These are phyloP conservation scores for Tolypocladium tropicale DNA, from an alignment of 2,329 filamentous ascomycete genomes.

Conservation along the genomic window DNA sequence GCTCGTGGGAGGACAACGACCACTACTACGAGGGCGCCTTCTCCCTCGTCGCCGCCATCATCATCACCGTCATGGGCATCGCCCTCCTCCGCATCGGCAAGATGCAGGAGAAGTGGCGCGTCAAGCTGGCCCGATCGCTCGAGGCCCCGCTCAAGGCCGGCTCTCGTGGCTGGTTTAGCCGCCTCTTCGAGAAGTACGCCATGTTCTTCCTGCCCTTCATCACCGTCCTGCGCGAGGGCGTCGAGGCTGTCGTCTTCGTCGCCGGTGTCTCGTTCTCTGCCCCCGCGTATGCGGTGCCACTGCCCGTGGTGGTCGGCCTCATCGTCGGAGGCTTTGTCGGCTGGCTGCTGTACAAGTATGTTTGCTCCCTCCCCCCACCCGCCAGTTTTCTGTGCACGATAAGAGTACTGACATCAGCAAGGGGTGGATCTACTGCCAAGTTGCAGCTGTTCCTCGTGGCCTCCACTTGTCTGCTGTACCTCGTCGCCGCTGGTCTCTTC, in stretches of 20 bases:
- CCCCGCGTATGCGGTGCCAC: constrained; percentile 65
- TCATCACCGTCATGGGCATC: constrained; percentile 74
- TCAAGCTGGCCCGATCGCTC: constrained; percentile 65
- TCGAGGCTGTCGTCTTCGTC: constrained; percentile 80
- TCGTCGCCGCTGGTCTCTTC: constrained; percentile 75
- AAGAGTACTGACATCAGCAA: constrained; percentile 7
- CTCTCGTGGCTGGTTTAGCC: constrained; percentile 40
- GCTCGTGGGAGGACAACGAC: constrained; percentile 59
- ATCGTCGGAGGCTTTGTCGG: constrained; percentile 57
- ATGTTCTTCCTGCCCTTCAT: constrained; percentile 84
- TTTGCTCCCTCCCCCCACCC: constrained; percentile 1
- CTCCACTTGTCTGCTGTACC: constrained; percentile 75
- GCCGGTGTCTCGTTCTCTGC: constrained; percentile 71
- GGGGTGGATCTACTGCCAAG: constrained; percentile 30
- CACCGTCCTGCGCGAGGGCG: constrained; percentile 76
- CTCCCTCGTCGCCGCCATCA: constrained; percentile 60
- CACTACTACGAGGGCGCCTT: constrained; percentile 77
- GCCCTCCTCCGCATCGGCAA: constrained; percentile 74
- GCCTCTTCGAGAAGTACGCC: constrained; percentile 64
- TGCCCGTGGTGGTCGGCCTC: constrained; percentile 66
- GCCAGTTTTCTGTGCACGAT: no score
- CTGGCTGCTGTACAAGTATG: constrained; percentile 69
- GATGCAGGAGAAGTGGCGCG: constrained; percentile 78
- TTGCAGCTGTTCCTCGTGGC: constrained; percentile 68
- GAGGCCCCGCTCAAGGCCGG: constrained; percentile 39